Conservation (phyloP, 2,329 filamentous ascomycete genomes). For the Zarea fungicola region DNA sequence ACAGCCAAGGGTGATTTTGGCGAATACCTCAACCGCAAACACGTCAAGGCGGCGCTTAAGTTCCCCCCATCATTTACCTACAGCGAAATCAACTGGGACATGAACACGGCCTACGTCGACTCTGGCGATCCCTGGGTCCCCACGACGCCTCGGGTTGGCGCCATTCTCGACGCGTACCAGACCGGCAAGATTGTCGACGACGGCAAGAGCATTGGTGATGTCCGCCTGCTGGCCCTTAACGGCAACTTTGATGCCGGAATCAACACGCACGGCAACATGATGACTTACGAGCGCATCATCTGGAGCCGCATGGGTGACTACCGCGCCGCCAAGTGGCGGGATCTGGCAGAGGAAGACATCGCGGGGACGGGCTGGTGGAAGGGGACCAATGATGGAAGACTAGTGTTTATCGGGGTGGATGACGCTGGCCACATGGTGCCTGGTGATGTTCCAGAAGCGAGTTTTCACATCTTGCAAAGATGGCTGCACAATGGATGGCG, state of each 20-base stretch:
- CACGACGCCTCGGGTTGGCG: slow-evolving; percentile 14
- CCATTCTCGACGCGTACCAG: slow-evolving; percentile 16
- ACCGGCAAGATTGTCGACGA: slow-evolving; percentile 1
- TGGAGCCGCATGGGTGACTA: slow-evolving; percentile 42
- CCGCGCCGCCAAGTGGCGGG: slow-evolving; percentile 24
- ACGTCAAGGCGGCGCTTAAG: slow-evolving; percentile 17
- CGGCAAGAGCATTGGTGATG: slow-evolving; percentile 15
- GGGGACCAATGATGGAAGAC: slow-evolving; percentile 14
- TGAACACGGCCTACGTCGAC: slow-evolving; percentile 56
- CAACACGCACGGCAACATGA: slow-evolving; percentile 23
- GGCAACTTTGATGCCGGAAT: slow-evolving; percentile 19
- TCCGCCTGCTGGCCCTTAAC: slow-evolving; percentile 20
- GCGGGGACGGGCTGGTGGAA: slow-evolving; percentile 17
- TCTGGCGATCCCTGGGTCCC: slow-evolving; percentile 3
- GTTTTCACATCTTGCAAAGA: slow-evolving; percentile 17
- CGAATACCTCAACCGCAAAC: slow-evolving; percentile 20
- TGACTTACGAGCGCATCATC: slow-evolving; percentile 34
- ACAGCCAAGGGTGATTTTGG: slow-evolving; percentile 19
- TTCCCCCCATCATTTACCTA: slow-evolving; percentile 66
- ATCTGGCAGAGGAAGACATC: slow-evolving; percentile 11
- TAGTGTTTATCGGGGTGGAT: slow-evolving; percentile 20
- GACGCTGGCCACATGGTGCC: slow-evolving; percentile 20
- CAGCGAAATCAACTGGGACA: slow-evolving; percentile 88
- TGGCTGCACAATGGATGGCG: slow-evolving; percentile 17
- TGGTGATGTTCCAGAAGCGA: slow-evolving; percentile 19